phyloP scores from a whole-genome alignment of 2,329 filamentous ascomycete genomes.

The Bimuria novae-zelandiae region DNA sequence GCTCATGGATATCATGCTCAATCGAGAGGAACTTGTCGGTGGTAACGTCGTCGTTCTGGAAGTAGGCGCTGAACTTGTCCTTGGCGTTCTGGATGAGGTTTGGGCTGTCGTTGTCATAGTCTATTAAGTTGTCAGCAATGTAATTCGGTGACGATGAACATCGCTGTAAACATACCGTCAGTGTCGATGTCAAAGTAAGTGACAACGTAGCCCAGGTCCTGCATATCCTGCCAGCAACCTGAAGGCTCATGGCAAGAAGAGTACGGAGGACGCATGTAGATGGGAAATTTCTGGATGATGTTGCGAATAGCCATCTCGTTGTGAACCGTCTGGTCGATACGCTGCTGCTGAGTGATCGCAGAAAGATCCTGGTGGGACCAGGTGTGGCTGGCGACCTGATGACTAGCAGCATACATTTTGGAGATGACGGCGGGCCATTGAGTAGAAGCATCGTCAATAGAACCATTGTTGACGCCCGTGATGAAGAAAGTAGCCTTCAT shows the following conservation, averaged over 20 bases:
- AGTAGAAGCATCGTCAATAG: slow-evolving; percentile 57
- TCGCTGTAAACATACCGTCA: slow-evolving; percentile 46
- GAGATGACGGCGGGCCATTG: slow-evolving; percentile 57
- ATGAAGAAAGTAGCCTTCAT: slow-evolving; percentile 73
- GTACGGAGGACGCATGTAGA: slow-evolving; percentile 58
- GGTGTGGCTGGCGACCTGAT: slow-evolving; percentile 66
- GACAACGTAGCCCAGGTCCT: slow-evolving; percentile 59
- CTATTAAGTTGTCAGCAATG: slow-evolving; percentile 8
- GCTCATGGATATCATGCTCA: slow-evolving; percentile 55
- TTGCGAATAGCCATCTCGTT: slow-evolving; percentile 61
- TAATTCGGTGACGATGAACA: neutral
- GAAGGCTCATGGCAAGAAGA: slow-evolving; percentile 52
- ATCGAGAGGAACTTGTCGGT: slow-evolving; percentile 56
- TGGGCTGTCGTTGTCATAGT: slow-evolving; percentile 38
- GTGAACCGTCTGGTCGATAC: slow-evolving; percentile 56
- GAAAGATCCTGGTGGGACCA: slow-evolving; percentile 59
- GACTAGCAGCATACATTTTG: slow-evolving; percentile 59
- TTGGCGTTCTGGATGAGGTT: slow-evolving; percentile 40
- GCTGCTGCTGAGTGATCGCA: slow-evolving; percentile 47
- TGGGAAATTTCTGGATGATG: slow-evolving; percentile 59
- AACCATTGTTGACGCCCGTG: slow-evolving; percentile 62
- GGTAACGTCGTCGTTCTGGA: slow-evolving; percentile 37
- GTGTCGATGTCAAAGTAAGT: slow-evolving; percentile 66
- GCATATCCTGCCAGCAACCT: slow-evolving; percentile 39
- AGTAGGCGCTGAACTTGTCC: slow-evolving; percentile 48